phyloP scores from a whole-genome alignment of 2,329 filamentous ascomycete genomes.

The Tolypocladium tropicale region DNA sequence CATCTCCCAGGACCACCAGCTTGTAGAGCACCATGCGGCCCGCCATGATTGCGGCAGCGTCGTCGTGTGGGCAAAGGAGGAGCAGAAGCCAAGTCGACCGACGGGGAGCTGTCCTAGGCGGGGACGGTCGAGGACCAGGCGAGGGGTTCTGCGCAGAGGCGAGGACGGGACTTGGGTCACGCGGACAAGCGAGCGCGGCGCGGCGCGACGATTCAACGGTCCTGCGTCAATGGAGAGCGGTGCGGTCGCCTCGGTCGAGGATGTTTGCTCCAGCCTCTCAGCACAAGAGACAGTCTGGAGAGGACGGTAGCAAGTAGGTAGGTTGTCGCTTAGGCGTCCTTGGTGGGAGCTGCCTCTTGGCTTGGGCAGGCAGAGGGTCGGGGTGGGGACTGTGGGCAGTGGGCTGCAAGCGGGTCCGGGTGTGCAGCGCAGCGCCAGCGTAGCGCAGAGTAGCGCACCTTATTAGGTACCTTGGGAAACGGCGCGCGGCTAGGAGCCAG shows the following conservation, averaged over 20 bases:
- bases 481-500: neutral
- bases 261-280: constrained; percentile 6
- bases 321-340: neutral
- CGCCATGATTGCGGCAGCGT: constrained; percentile 49
- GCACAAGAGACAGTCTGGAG: constrained; percentile 1
- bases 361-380: constrained; percentile 1
- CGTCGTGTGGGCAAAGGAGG: constrained; percentile 2
- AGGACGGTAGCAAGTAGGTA: neutral
- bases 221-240: constrained; percentile 3
- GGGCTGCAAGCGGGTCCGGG: constrained; percentile 2
- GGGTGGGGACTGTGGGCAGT: neutral
- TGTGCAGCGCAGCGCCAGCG: neutral
- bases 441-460: neutral
- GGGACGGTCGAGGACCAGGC: neutral
- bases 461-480: neutral
- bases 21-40: constrained; percentile 95
- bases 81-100: neutral
- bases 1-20: constrained; percentile 88
- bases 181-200: neutral
- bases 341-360: constrained; percentile 3
- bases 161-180: neutral
- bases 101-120: neutral
- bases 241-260: constrained; percentile 1
- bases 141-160: neutral
- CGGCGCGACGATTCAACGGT: constrained; percentile 1